Base-by-base conservation (phyloP, 2,329 filamentous ascomycete species). In the Clonostachys sp. region DNA sequence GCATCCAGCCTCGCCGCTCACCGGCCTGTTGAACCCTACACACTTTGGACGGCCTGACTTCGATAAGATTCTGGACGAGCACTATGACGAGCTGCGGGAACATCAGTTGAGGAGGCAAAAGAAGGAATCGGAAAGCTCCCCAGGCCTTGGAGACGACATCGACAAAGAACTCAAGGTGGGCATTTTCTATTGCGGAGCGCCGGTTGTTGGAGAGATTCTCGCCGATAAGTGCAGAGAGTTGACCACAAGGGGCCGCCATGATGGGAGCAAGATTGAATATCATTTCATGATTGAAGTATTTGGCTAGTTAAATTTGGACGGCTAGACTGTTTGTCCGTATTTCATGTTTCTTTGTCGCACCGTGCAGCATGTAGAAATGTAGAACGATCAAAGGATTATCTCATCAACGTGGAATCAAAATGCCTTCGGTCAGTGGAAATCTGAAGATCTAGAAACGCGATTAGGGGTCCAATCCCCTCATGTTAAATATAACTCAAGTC, bases 201-300 rank as follows among this genome's bases (percentile, higher is more conserved):
- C 78, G 0, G 67, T 76, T 2, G 73, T 81, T n/a, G 77, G 78
- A 1, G 71, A 77, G 56, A 72, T 79, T 39, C 52, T 81, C 52
- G 75, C 76, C 10, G 78, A 82, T 61, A 70, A 73, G 51, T 81
- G 78, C 49, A 61, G 68, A 6, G 62, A 69, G 50, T 57, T 81
- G 54, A 80, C 74, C 10, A 64, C 72, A 2, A 69, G 75, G 51
- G 77, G 73, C 1, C 64, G 74, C 33, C 62, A 70, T n/a, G 76
- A 80, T 51, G 74, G 71, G 14, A 72, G 68, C 44, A 73, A 71
- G 55, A 67, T 82, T 34, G 66, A 78, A 55, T 81, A 81, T 57
- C 66, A 76, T 46, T 81, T 81, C 46, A 75, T 78, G 69, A 77
- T 78, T 47, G 78, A 81, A 53, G 75, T 81, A 0, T 81, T 81